Evolutionary conservation across 805 yeast species (phyloP), one percentile per base, ranked within the genome.

Genomic region (Cyberlindnera maclurae): DNA sequence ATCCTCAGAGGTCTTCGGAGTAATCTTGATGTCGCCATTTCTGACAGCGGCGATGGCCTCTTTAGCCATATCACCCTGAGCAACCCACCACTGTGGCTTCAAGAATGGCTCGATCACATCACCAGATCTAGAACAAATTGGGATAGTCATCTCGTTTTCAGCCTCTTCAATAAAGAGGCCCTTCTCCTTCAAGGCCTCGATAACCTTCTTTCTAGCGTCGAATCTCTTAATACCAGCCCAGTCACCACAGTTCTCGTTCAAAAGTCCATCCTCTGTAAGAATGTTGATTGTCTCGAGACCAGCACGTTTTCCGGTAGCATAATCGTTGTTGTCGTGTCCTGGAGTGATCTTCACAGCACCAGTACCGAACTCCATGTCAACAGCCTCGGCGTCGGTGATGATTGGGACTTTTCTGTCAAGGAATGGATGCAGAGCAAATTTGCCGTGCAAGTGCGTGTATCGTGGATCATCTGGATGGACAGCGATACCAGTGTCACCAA

Each of bases 281-380:
- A 93, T 88, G 65, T 87, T 89, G 65, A 93, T 74, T 56, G 87
- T 77, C 60, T 87, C 96, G 55, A 93, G 73, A 57, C 77, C 70
- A 63, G 87, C 85, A 69, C 98, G 88, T 69, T 85, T 89, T 70
- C 98, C 98, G 39, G 96, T 87, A 58, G 71, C 74, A 74, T 86
- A 88, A 86, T 93, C 98, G 73, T 93, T 93, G 55, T 79, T 83
- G 67, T 93, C 98, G 65, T 93, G 98, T 32, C 96, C 97, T 43
- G 98, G 98, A 12, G 98, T 93, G 60, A 93, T 93, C 68, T 93
- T 93, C 46, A 93, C 98, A 35, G 98, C 98, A 81, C 98, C 98
- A 46, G 98, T 93, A 74, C 98, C 98, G 52, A 93, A 93, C 63
- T 85, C 95, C 97, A 93, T 93, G 64, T 93, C 98, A 48, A 93